Evolutionary conservation across 192 early-diverging fungal genomes (phyloP).

Genomic region (Backusella liffmaniae): DNA sequence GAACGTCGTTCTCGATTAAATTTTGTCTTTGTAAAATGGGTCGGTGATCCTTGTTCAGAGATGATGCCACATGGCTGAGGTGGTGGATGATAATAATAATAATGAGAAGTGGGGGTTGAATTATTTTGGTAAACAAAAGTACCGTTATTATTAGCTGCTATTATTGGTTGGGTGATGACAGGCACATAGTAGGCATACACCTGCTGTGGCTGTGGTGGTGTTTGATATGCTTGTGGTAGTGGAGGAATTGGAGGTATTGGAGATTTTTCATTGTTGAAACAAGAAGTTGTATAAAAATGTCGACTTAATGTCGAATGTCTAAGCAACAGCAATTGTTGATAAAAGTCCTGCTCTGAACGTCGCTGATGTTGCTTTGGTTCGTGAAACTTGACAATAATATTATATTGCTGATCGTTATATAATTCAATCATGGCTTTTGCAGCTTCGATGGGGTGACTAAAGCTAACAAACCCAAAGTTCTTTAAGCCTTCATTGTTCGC

Average conservation of each 20-base stretch:
- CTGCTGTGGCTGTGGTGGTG: background rate
- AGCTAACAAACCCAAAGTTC: constrained; percentile 94
- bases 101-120: background rate
- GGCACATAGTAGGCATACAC: background rate
- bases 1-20: background rate
- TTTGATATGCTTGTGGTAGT: background rate
- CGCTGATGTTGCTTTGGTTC: constrained; percentile 78
- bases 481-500: constrained; percentile 63
- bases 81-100: background rate
- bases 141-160: background rate
- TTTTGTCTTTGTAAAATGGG: background rate
- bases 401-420: constrained; percentile 53
- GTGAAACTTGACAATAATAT: constrained; percentile 85
- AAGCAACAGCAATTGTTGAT: constrained; percentile 6
- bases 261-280: background rate
- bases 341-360: constrained; percentile 13
- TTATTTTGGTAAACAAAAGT: background rate
- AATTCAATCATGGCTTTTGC: constrained; percentile 59
- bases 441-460: constrained; percentile 86
- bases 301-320: background rate
- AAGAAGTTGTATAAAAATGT: constrained; percentile 8
- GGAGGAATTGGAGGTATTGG: background rate
- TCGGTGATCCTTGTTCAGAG: background rate
- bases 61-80: background rate
- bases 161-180: background rate